A percentile compares a stretch with the other conserved stretches of the same genome.
Evolutionary conservation across 495 filamentous ascomycete species (phyloP).

Genomic region (Penicillium pulvis): DNA sequence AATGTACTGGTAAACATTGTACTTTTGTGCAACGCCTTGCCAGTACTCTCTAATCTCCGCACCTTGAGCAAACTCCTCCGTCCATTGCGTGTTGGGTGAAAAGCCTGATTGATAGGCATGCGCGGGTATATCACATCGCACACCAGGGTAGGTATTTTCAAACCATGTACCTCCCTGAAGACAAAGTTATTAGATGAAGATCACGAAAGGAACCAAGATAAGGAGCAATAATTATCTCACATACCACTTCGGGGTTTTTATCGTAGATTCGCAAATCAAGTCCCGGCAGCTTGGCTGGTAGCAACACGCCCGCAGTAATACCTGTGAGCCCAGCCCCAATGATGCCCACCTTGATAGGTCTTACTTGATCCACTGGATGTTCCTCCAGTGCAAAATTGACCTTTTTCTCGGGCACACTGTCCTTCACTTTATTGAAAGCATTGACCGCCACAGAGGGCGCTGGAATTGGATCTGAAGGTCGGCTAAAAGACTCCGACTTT

Average conservation of each 20-base stretch:
- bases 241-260: conserved; percentile 56
- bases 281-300: conserved; percentile 53
- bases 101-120: conserved; percentile 72
- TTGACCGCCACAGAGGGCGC: conserved; percentile 21
- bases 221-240: conserved; percentile 5
- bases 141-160: conserved; percentile 58
- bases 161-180: conserved; percentile 54
- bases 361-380: conserved; percentile 42
- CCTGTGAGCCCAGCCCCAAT: conserved; percentile 57
- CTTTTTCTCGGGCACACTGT: conserved; percentile 2
- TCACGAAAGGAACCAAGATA: background rate
- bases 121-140: conserved; percentile 67
- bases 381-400: conserved; percentile 38
- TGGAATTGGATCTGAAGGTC: conserved; percentile 8
- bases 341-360: conserved; percentile 52
- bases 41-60: conserved; percentile 70
- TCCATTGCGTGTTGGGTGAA: conserved; percentile 66
- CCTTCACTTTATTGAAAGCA: conserved; percentile 5
- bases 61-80: conserved; percentile 63
- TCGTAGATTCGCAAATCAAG: conserved; percentile 57
- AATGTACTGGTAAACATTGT: conserved; percentile 60
- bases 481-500: conserved; percentile 15
- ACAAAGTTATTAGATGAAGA: background rate
- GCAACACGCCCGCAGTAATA: conserved; percentile 49
- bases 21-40: conserved; percentile 59